phyloP scores from a whole-genome alignment of 441 rosid species.

The Raphanus hybrid region DNA sequence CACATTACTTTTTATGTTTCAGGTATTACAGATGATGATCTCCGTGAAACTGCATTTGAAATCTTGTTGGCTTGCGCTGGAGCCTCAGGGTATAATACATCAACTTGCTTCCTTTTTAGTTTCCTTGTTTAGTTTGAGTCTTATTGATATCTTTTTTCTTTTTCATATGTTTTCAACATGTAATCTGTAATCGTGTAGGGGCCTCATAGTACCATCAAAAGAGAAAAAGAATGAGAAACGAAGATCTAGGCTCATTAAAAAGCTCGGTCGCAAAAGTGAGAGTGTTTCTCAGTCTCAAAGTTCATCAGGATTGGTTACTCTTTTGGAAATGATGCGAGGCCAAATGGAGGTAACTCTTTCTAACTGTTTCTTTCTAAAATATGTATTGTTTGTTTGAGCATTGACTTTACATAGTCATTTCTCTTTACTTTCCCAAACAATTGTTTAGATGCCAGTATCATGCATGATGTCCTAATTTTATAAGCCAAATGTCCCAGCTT shows the following conservation, averaged over 20 bases:
- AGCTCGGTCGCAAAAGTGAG: constrained; percentile 92
- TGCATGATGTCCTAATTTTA: constrained; percentile 13
- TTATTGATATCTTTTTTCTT: constrained; percentile 12
- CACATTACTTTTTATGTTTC: constrained; percentile 35
- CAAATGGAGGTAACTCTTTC: constrained; percentile 87
- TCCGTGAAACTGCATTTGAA: constrained; percentile 95
- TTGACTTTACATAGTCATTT: constrained; percentile 1
- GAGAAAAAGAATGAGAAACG: constrained; percentile 89
- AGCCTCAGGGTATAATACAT: constrained; percentile 95
- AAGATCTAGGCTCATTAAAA: constrained; percentile 80
- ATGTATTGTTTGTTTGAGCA: constrained; percentile 12
- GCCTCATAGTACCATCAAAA: constrained; percentile 91
- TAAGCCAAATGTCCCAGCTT: constrained; percentile 9
- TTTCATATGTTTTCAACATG: constrained; percentile 24
- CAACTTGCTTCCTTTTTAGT: constrained; percentile 21
- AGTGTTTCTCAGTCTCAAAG: constrained; percentile 62
- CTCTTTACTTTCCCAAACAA: neutral
- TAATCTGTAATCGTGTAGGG: constrained; percentile 51
- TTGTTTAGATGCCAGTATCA: constrained; percentile 12
- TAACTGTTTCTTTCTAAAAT: constrained; percentile 22
- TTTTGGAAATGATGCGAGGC: constrained; percentile 90
- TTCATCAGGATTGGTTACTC: constrained; percentile 78
- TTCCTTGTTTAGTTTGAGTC: neutral
- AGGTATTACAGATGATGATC: constrained; percentile 95
- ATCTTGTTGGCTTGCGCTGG: constrained; percentile 97